Evolutionary conservation across 805 yeast genomes (phyloP).

Genomic region (Isabelozyma gotoi): DNA sequence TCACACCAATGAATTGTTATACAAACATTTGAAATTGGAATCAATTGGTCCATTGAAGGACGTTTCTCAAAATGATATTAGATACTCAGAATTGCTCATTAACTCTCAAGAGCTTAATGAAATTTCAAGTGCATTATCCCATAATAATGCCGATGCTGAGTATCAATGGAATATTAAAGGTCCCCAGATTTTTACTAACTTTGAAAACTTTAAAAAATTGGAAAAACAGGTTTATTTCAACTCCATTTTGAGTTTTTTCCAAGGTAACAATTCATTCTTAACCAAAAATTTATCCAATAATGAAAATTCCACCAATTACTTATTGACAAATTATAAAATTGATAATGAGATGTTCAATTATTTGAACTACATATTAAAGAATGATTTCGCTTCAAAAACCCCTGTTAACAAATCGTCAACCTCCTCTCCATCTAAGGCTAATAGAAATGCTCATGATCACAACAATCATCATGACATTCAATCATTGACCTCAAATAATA

Average conservation of each 20-base stretch:
- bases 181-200: constrained; percentile 70
- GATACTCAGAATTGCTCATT: constrained; percentile 55
- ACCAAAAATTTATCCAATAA: constrained; percentile 31
- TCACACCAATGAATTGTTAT: constrained; percentile 49
- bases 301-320: constrained; percentile 65
- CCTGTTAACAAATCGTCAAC: neutral
- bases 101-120: constrained; percentile 45
- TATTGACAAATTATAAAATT: constrained; percentile 47
- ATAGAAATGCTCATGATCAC: neutral
- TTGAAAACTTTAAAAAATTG: constrained; percentile 67
- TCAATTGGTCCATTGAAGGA: constrained; percentile 54
- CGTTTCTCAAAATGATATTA: constrained; percentile 52
- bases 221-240: constrained; percentile 60
- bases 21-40: constrained; percentile 49
- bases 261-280: constrained; percentile 24
- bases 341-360: constrained; percentile 37
- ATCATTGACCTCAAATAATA: neutral
- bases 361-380: constrained; percentile 30
- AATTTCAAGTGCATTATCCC: constrained; percentile 25
- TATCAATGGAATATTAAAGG: constrained; percentile 76
- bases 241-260: constrained; percentile 62
- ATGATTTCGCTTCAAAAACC: constrained; percentile 9
- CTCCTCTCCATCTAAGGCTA: neutral
- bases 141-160: constrained; percentile 34
- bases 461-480: constrained; percentile 1